Percentiles rank a stretch among this genome's conserved stretches.
Evolutionary conservation across 805 yeast species (phyloP).

Genomic region (Pichia gijzeniarum): DNA sequence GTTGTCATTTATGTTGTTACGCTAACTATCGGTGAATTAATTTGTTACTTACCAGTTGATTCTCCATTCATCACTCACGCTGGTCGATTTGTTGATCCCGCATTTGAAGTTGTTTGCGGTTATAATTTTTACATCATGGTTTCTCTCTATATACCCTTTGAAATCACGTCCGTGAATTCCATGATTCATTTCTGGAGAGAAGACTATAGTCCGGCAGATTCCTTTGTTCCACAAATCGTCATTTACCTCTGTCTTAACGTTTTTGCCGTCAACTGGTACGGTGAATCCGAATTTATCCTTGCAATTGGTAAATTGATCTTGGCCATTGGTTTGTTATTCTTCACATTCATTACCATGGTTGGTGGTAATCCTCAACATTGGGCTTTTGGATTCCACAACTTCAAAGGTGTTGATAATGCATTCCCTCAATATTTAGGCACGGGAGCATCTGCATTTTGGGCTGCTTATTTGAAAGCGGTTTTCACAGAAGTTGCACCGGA

Average conservation of each 20-base stretch:
- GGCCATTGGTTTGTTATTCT: slow-evolving; percentile 68
- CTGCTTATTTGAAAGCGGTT: slow-evolving; percentile 63
- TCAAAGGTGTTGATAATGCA: slow-evolving; percentile 27
- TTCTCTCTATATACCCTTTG: slow-evolving; percentile 76
- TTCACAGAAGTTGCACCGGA: slow-evolving; percentile 81
- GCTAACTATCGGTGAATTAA: slow-evolving; percentile 71
- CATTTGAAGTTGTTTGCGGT: slow-evolving; percentile 68
- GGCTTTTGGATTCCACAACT: slow-evolving; percentile 26
- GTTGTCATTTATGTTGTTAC: slow-evolving; percentile 63
- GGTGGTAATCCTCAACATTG: slow-evolving; percentile 78
- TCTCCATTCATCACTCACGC: slow-evolving; percentile 75
- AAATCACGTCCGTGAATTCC: slow-evolving; percentile 72
- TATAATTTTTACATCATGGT: slow-evolving; percentile 77
- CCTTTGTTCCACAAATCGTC: slow-evolving; percentile 58
- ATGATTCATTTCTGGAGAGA: slow-evolving; percentile 78
- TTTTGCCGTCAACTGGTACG: slow-evolving; percentile 69
- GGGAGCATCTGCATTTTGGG: slow-evolving; percentile 62
- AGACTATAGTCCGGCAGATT: slow-evolving; percentile 66
- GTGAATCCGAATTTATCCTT: slow-evolving; percentile 78
- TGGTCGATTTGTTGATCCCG: slow-evolving; percentile 69
- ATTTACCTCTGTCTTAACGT: slow-evolving; percentile 59
- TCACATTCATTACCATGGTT: slow-evolving; percentile 75
- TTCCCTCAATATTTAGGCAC: slow-evolving; percentile 49
- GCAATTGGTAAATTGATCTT: slow-evolving; percentile 67
- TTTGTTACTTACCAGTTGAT: slow-evolving; percentile 64